Base-by-base conservation (phyloP, 345 rosid species). In the Nasturtium officinale region DNA sequence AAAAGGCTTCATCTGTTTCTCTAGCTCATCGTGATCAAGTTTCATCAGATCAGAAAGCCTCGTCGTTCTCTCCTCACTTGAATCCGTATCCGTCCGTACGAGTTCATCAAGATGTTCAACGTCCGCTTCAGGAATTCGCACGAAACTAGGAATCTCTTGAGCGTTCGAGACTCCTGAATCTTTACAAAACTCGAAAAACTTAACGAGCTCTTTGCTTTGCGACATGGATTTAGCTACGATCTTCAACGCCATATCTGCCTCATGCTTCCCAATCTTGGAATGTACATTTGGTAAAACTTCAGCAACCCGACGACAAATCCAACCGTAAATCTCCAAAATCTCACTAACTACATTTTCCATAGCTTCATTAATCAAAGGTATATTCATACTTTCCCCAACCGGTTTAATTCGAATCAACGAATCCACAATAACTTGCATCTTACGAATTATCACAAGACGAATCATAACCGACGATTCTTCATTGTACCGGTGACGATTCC, bases 341-440 rank as follows among this genome's bases (percentile, higher is more conserved):
- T 94, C 97, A 9, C 75, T 80, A 59, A 86, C 35, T 6, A 91
- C 72, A 43, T 87, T 87, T 52, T 87, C 91, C 96, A 94, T 85
- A 17, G 95, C 97, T 65, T 89, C 96, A 0, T 80, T 76, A 46
- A 91, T 80, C 30, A 94, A 65, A 17, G 35, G 47, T 35, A 69
- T 71, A 64, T 43, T 77, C 93, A 87, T 87, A 37, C 72, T 85
- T 2, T 72, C 68, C 0, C 81, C 82, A 20, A 46, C 42, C 2
- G 97, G 97, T 69, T 80, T 87, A 40, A 94, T 71, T 16, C 85
- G 86, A 18, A 91, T 81, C 82, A 94, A 70, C 56, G 85, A 28
- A 47, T 86, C 90, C 3, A 94, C 82, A 62, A 87, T 73, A n/a
- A 57, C 26, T 15, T 91, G 95, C 84, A 72, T 66, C 43, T 82